A percentile compares a stretch with the other conserved stretches of the same genome.
Evolutionary conservation across 2,329 filamentous ascomycete species (phyloP).

Genomic region (Trematosphaeria pertusa): DNA sequence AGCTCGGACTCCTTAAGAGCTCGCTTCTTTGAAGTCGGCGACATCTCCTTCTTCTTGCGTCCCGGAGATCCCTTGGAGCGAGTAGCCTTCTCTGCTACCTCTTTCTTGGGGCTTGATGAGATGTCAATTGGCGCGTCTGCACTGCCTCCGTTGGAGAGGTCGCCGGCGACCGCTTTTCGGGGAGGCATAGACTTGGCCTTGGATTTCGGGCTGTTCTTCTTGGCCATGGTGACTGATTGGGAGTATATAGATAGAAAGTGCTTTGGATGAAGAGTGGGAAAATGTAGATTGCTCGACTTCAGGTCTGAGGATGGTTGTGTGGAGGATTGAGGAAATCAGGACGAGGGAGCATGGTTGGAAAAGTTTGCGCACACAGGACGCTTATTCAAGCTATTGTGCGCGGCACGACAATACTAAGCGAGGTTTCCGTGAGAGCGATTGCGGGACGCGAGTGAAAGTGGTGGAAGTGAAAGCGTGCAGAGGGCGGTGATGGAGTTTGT

Average conservation of each 20-base stretch:
- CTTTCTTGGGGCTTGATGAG: slow-evolving; percentile 4
- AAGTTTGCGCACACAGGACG: neutral
- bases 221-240: neutral
- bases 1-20: too few relatives aligned
- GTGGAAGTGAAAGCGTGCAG: slow-evolving; percentile 13
- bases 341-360: slow-evolving; percentile 24
- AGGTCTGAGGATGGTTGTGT: slow-evolving; percentile 22
- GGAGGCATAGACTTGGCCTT: neutral
- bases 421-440: neutral
- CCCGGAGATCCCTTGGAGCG: neutral
- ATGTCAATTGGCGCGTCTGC: slow-evolving; percentile 1
- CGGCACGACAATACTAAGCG: slow-evolving; percentile 16
- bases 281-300: too few relatives aligned
- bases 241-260: neutral
- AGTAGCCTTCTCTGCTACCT: neutral
- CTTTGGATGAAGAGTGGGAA: too few relatives aligned
- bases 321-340: slow-evolving; percentile 17
- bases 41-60: slow-evolving; percentile 1
- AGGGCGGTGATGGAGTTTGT: neutral
- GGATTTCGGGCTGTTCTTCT: neutral
- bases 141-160: neutral
- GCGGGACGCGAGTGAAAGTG: slow-evolving; percentile 4
- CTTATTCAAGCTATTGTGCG: slow-evolving; percentile 15
- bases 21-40: slow-evolving; percentile 25
- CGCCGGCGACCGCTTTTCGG: neutral